These are phyloP conservation scores for Solanum etuberosum DNA, from an alignment of 257 asterid species.

Conservation along the genomic window DNA sequence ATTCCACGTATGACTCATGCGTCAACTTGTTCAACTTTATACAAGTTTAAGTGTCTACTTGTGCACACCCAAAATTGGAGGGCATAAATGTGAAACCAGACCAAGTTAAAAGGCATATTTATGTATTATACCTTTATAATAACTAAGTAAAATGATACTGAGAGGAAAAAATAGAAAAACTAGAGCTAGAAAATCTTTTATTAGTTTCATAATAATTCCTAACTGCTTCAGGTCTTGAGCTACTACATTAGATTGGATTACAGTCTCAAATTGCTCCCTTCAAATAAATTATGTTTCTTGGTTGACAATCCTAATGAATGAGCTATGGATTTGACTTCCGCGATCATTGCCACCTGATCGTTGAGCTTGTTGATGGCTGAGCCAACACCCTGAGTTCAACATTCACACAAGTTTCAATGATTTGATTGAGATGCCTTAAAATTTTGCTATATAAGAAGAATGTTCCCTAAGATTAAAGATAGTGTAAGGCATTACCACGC, in stretches of 20 bases:
- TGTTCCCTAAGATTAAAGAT: neutral
- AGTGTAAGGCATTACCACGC: constrained; percentile 42
- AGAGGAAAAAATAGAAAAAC: neutral
- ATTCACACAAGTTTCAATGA: neutral
- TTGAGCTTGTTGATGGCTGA: constrained; percentile 90
- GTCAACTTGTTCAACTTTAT: too few relatives aligned
- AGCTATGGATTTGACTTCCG: constrained; percentile 64
- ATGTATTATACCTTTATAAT: too few relatives aligned
- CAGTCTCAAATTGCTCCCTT: constrained; percentile 23
- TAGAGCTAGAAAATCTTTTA: neutral
- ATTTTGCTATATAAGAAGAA: neutral
- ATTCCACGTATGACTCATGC: neutral
- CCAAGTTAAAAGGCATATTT: too few relatives aligned
- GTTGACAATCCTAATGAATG: constrained; percentile 36
- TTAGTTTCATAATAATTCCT: neutral
- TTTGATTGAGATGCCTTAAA: neutral
- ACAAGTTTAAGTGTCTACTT: too few relatives aligned
- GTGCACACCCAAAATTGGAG: neutral
- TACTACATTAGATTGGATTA: constrained; percentile 4
- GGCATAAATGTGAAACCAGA: neutral
- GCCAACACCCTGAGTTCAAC: constrained; percentile 64
- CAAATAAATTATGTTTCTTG: constrained; percentile 6
- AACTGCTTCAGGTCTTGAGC: neutral
- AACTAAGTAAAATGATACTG: neutral
- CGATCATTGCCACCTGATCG: constrained; percentile 84